Evolutionary conservation across 1,284 basidiomycete species (phyloP).

Genomic region (Pyrrhoderma lamaoense): DNA sequence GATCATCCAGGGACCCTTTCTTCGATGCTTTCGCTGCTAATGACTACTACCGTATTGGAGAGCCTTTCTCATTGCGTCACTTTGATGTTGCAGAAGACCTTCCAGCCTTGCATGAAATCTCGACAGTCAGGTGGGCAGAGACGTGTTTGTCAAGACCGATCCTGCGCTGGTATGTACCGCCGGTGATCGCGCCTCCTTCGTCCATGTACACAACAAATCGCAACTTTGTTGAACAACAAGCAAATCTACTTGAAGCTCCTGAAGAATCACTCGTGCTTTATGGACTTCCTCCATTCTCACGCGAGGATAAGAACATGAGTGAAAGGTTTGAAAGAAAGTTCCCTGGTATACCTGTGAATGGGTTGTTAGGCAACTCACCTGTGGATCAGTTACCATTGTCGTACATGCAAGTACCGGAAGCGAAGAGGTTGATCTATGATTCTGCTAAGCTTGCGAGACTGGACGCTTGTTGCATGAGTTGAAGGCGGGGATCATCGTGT

Average conservation of each 20-base stretch:
- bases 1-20: conserved; percentile 42
- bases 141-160: conserved; percentile 78
- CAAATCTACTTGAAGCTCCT: conserved; percentile 54
- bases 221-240: conserved; percentile 71
- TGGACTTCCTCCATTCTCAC: conserved; percentile 70
- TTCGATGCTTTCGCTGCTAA: conserved; percentile 41
- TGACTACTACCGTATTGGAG: conserved; percentile 27
- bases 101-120: conserved; percentile 57
- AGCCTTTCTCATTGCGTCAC: conserved; percentile 30
- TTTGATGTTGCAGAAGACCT: conserved; percentile 37
- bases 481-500: conserved; percentile 91
- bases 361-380: conserved; percentile 66
- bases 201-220: conserved; percentile 69
- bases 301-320: conserved; percentile 56
- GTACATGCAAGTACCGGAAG: conserved; percentile 90
- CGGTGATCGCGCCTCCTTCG: conserved; percentile 82
- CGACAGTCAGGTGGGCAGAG: conserved; percentile 53
- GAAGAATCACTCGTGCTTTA: conserved; percentile 74
- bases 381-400: conserved; percentile 75
- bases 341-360: conserved; percentile 59
- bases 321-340: conserved; percentile 43
- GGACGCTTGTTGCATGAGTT: conserved; percentile 88
- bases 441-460: conserved; percentile 94
- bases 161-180: conserved; percentile 77
- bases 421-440: conserved; percentile 93